These are phyloP conservation scores for Pleomassaria siparia DNA, from an alignment of 2,329 filamentous ascomycete species.

Conservation along the genomic window DNA sequence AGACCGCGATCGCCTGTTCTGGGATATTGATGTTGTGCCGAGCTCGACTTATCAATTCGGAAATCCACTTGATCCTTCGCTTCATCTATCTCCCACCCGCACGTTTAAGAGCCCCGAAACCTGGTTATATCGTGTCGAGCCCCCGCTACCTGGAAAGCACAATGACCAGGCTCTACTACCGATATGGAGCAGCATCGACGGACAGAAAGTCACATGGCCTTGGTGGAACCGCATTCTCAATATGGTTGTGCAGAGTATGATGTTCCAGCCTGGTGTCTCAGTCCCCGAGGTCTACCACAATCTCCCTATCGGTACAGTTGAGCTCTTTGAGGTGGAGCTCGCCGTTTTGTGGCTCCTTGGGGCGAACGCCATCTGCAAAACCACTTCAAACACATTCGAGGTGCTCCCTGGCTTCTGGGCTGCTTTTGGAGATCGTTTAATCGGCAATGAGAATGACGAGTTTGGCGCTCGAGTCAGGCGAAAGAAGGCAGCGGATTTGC, in stretches of 20 bases:
- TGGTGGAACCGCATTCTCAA: conserved; percentile 67
- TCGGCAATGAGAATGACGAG: conserved; percentile 30
- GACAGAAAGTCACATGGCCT: conserved; percentile 53
- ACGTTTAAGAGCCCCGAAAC: conserved; percentile 3
- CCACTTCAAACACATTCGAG: conserved; percentile 21
- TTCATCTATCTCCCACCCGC: conserved; percentile 34
- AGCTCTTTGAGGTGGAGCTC: conserved; percentile 37
- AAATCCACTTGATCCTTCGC: conserved; percentile 50
- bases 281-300: conserved; percentile 54
- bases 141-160: conserved; percentile 30
- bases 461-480: conserved; percentile 35
- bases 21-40: conserved; percentile 61
- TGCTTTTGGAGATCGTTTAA: conserved; percentile 34
- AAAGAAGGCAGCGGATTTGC: conserved; percentile 19
- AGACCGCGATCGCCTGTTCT: conserved; percentile 66
- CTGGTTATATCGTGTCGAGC: conserved; percentile 26
- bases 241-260: conserved; percentile 63
- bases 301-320: conserved; percentile 26
- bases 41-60: conserved; percentile 61
- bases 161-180: conserved; percentile 57
- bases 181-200: conserved; percentile 73
- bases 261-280: conserved; percentile 62
- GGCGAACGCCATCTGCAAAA: conserved; percentile 24
- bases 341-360: conserved; percentile 33
- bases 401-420: conserved; percentile 31